Percentiles rank a stretch among this genome's conserved stretches.
Conservation (phyloP, 805 yeast species). For the Clavispora asparagi region DNA sequence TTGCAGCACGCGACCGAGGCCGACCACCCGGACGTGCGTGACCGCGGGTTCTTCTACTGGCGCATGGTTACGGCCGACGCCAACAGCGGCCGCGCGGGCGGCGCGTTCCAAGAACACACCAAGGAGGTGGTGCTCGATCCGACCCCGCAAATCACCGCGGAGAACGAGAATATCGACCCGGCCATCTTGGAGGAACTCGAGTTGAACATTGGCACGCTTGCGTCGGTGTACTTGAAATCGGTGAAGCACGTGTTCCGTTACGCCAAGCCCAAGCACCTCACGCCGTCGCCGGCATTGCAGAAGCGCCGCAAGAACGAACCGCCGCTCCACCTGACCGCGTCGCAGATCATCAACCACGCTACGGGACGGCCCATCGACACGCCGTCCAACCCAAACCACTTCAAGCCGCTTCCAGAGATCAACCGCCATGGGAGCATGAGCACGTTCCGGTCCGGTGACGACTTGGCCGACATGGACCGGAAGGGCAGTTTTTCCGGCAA, state of each 20-base stretch:
- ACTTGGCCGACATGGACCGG: background rate
- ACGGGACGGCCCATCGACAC: constrained; percentile 8
- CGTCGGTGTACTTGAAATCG: constrained; percentile 81
- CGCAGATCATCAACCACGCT: constrained; percentile 6
- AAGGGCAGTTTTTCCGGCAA: too few relatives aligned
- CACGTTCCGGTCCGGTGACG: constrained; percentile 4
- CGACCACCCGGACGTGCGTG: constrained; percentile 82
- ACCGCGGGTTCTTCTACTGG: constrained; percentile 84
- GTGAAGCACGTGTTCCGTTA: constrained; percentile 73
- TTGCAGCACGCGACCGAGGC: constrained; percentile 70
- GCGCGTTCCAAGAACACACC: constrained; percentile 35
- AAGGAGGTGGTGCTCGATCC: constrained; percentile 52
- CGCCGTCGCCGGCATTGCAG: constrained; percentile 42
- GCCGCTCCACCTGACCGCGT: constrained; percentile 1
- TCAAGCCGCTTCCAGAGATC: constrained; percentile 8
- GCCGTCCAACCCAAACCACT: background rate
- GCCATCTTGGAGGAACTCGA: constrained; percentile 74
- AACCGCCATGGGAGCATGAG: constrained; percentile 4
- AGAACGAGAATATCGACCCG: constrained; percentile 67
- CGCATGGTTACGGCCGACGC: constrained; percentile 55
- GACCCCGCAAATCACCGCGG: constrained; percentile 59
- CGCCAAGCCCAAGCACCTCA: constrained; percentile 47
- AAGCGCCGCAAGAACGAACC: constrained; percentile 11
- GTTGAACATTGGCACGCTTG: constrained; percentile 73
- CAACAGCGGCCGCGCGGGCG: constrained; percentile 26